These are phyloP conservation scores for Nitzschia putrida DNA, from an alignment of 108 stramenopile species.

Conservation along the genomic window DNA sequence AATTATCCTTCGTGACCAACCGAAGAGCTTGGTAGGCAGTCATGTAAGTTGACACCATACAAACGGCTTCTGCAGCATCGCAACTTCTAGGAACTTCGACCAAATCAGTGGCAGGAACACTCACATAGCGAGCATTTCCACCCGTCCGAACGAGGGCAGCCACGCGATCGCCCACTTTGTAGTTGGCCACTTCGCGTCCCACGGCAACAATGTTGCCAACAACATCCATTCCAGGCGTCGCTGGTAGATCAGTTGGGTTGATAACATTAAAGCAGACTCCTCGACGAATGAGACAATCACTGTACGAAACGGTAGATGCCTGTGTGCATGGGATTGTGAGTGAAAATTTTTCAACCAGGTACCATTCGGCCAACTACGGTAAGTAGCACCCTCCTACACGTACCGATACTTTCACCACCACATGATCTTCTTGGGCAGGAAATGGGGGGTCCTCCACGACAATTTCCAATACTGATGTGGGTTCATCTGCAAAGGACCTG, in stretches of 20 bases:
- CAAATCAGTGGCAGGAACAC: constrained; percentile 37
- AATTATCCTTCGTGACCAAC: constrained; percentile 30
- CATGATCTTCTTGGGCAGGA: constrained; percentile 38
- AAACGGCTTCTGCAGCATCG: constrained; percentile 56
- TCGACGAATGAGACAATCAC: constrained; percentile 56
- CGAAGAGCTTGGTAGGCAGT: constrained; percentile 57
- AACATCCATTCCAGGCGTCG: constrained; percentile 63
- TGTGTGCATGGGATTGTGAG: constrained; percentile 4
- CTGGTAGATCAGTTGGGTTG: constrained; percentile 43
- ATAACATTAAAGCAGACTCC: constrained; percentile 48
- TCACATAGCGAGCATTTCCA: constrained; percentile 68
- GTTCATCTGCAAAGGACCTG: constrained; percentile 18
- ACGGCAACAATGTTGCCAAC: constrained; percentile 54
- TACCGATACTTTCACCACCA: constrained; percentile 49
- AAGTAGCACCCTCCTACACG: neutral
- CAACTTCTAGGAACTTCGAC: constrained; percentile 49
- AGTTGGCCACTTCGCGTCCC: constrained; percentile 35
- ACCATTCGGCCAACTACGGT: too few relatives aligned
- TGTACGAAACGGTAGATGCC: constrained; percentile 67
- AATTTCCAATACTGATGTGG: constrained; percentile 11
- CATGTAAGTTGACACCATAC: constrained; percentile 72
- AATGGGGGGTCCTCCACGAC: constrained; percentile 34
- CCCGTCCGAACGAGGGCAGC: constrained; percentile 54
- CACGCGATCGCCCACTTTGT: constrained; percentile 59
- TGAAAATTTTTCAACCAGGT: too few relatives aligned